Evolutionary conservation across 2,329 filamentous ascomycete species (phyloP), one percentile per base, ranked within the genome.

Genomic region (Colletotrichum aenigma): DNA sequence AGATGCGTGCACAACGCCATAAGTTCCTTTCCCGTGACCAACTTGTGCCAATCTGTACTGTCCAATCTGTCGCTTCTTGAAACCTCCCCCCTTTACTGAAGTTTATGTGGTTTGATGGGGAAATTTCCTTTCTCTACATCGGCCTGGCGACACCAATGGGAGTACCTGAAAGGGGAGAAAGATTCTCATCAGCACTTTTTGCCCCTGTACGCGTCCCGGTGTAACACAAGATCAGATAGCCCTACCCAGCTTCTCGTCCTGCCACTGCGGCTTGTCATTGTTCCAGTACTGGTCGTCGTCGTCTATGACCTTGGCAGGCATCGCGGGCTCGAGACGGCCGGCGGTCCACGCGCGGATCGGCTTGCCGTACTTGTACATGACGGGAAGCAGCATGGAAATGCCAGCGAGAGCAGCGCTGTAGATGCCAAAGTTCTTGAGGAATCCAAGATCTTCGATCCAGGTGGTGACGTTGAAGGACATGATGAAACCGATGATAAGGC

Each of bases 341-440:
- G 65, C 72, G n/a, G 76, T 78, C 76, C 76, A 78, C 52, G 75
- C 75, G 5, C 76, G 71, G 28, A 78, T 78, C 48, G 71, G 69
- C 71, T 78, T 78, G 75, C 76, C 76, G 43, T 77, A 78, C 55
- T 75, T 70, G 70, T 80, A 84, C 60, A 85, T 79, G 30, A 78
- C 68, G 6, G 82, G 82, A 64, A 85, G 71, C 10, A 82, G 78
- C 43, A 85, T 79, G 3, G 80, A 79, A 7, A 81, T 64, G 6
- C 82, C 81, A 18, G 82, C 79, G 66, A 85, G 78, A 16, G 80
- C 79, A 69, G 83, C 83, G 26, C 80, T 82, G 66, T 82, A 84
- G 24, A 84, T 80, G 43, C 78, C 79, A 70, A 83, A 83, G 3
- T 80, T 81, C 8, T 76, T 79, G 16, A 83, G 66, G 32, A 82